Evolutionary conservation across 441 rosid genomes (phyloP).

Genomic region (Pelargonium myrrhifolium): DNA sequence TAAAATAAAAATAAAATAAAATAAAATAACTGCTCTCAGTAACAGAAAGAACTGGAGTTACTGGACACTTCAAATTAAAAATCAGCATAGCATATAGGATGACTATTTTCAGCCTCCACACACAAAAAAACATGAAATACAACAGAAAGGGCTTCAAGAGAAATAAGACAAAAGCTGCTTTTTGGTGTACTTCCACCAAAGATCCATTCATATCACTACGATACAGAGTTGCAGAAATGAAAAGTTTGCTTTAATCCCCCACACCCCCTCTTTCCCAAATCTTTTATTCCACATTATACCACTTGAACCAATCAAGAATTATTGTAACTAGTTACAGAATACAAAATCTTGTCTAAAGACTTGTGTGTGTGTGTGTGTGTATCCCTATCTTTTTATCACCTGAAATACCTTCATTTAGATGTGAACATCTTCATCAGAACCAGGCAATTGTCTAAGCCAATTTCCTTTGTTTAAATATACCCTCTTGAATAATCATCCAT

Average conservation of each 20-base stretch:
- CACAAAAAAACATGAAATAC: neutral
- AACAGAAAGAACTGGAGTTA: constrained; percentile 7
- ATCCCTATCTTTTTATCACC: neutral
- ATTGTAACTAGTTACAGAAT: neutral
- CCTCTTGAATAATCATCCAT: neutral
- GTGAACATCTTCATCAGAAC: neutral
- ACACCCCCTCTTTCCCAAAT: neutral
- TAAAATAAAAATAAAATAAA: no score
- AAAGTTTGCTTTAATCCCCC: neutral
- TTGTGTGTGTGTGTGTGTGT: no score
- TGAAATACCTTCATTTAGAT: neutral
- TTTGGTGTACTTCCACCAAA: neutral
- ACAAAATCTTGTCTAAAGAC: neutral
- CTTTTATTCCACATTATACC: neutral
- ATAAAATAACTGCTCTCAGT: constrained; percentile 14
- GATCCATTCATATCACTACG: neutral
- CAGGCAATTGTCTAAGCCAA: neutral
- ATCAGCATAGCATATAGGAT: constrained; percentile 6
- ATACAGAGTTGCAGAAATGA: neutral
- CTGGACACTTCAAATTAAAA: neutral
- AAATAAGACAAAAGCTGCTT: neutral
- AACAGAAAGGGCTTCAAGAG: neutral
- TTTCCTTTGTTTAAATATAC: neutral
- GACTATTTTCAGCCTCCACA: neutral
- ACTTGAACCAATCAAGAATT: neutral